These are phyloP conservation scores for Trichoderma virens DNA, from an alignment of 495 filamentous ascomycete genomes.

Conservation along the genomic window DNA sequence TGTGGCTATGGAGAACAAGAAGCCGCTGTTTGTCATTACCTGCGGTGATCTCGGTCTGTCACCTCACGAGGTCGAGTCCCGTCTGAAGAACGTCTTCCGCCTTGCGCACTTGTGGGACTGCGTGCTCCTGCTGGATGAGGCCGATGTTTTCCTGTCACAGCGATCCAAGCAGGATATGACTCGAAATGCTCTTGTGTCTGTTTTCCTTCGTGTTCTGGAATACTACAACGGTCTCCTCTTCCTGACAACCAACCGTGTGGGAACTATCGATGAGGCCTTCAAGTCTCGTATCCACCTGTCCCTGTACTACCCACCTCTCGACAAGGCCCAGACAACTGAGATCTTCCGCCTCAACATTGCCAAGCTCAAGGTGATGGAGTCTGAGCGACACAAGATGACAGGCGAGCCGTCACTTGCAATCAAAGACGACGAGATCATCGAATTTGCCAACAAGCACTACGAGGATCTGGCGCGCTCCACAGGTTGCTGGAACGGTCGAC, in stretches of 20 bases:
- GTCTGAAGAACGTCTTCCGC: constrained; percentile 41
- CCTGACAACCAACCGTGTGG: constrained; percentile 46
- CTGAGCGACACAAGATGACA: constrained; percentile 28
- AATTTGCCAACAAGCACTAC: constrained; percentile 57
- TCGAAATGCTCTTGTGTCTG: constrained; percentile 45
- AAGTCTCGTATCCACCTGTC: constrained; percentile 42
- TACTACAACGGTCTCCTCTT: constrained; percentile 46
- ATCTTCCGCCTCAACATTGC: constrained; percentile 76
- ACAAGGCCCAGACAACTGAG: constrained; percentile 59
- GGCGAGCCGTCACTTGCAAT: constrained; percentile 21
- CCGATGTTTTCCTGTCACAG: constrained; percentile 43
- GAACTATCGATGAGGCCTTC: constrained; percentile 42
- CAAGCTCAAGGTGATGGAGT: constrained; percentile 44
- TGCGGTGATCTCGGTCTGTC: constrained; percentile 47
- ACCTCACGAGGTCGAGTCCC: constrained; percentile 25
- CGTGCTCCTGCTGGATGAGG: constrained; percentile 48
- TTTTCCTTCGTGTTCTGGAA: constrained; percentile 44
- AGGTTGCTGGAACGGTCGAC: constrained; percentile 42
- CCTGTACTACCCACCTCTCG: constrained; percentile 53
- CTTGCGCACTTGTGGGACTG: constrained; percentile 48
- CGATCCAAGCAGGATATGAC: constrained; percentile 37
- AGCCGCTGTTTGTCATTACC: constrained; percentile 48
- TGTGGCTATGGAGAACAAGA: constrained; percentile 39
- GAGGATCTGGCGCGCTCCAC: constrained; percentile 21
- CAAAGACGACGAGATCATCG: constrained; percentile 35